Conservation (phyloP, 192 early-diverging fungal species). For the Dissophora ornata region DNA sequence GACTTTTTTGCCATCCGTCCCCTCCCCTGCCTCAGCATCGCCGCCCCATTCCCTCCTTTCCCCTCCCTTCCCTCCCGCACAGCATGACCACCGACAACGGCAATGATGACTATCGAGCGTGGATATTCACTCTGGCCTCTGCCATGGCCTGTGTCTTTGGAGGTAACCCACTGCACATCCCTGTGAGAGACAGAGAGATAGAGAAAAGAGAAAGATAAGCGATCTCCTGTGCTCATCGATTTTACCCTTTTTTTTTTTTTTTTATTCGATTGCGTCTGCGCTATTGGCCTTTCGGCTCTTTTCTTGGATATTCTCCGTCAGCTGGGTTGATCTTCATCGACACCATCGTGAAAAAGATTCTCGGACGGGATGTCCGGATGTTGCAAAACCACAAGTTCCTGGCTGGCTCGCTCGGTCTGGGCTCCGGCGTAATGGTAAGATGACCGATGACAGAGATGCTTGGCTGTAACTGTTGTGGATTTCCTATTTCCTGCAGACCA, state of each 20-base stretch:
- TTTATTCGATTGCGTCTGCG: neutral
- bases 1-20: neutral
- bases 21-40: no score
- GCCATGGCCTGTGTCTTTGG: slow-evolving; percentile 57
- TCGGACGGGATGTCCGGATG: slow-evolving; percentile 38
- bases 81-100: neutral
- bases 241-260: neutral
- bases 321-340: slow-evolving; percentile 56
- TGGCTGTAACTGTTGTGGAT: no score
- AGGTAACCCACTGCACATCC: slow-evolving; percentile 41
- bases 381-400: slow-evolving; percentile 52
- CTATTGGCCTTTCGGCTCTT: no score
- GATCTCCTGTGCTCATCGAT: no score
- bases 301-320: neutral
- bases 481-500: no score
- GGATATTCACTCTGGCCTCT: slow-evolving; percentile 54
- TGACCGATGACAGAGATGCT: no score
- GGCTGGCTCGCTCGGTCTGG: slow-evolving; percentile 54
- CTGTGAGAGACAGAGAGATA: no score
- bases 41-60: neutral
- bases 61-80: neutral
- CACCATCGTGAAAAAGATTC: slow-evolving; percentile 38
- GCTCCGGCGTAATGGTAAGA: slow-evolving; percentile 57
- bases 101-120: slow-evolving; percentile 41
- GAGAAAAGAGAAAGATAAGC: no score